Evolutionary conservation across 129 eudicot species (phyloP).

Genomic region (Arctium minus): DNA sequence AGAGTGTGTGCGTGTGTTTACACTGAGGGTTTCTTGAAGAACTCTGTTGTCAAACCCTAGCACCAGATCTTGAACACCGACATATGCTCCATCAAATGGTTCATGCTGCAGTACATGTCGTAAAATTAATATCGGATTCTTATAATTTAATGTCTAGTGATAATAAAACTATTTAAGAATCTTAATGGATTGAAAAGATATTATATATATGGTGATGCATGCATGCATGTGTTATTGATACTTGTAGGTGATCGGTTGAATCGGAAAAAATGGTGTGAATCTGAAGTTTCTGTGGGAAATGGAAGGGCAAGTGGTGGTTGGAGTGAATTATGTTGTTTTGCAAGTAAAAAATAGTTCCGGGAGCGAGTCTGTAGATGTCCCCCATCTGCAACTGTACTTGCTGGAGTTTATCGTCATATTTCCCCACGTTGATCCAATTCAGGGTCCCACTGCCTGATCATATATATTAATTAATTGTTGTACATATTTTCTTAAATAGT

Average conservation of each 20-base stretch:
- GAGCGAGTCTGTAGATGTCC: slow-evolving; percentile 46
- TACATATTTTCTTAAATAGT: too few relatives aligned
- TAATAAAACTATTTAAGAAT: not conserved
- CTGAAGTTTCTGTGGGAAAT: slow-evolving; percentile 43
- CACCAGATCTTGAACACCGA: slow-evolving; percentile 54
- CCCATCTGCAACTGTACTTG: slow-evolving; percentile 37
- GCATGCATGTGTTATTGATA: slow-evolving; percentile 7
- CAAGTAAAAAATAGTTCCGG: slow-evolving; percentile 62
- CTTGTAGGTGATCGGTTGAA: slow-evolving; percentile 32
- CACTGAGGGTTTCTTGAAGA: slow-evolving; percentile 69
- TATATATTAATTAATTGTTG: not conserved
- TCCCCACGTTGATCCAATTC: slow-evolving; percentile 36
- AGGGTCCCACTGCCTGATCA: slow-evolving; percentile 63
- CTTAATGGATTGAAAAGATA: not conserved
- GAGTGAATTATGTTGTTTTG: slow-evolving; percentile 46
- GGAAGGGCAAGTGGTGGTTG: not conserved
- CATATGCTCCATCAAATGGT: slow-evolving; percentile 38
- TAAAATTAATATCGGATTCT: not conserved
- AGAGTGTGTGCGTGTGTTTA: not conserved
- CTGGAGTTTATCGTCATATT: slow-evolving; percentile 24
- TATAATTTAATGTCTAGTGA: not conserved
- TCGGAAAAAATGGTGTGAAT: slow-evolving; percentile 58
- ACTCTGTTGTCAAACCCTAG: slow-evolving; percentile 65
- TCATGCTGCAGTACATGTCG: slow-evolving; percentile 31
- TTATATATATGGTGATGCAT: not conserved